These are phyloP conservation scores for Sordaria brevicollis DNA, from an alignment of 495 filamentous ascomycete genomes.

Conservation along the genomic window DNA sequence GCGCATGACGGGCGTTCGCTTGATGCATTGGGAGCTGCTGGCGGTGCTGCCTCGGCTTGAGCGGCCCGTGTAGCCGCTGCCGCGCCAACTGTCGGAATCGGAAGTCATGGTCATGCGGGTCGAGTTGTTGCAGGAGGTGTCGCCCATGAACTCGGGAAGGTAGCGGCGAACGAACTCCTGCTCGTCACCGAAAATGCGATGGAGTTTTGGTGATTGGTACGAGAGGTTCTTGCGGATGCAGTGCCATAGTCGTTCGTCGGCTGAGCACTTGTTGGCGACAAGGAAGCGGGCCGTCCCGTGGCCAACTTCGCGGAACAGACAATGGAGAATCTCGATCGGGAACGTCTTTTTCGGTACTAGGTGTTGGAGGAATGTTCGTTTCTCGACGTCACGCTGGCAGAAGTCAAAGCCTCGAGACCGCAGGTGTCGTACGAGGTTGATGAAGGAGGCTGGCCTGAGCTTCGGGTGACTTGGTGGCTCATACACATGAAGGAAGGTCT, in stretches of 20 bases:
- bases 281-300: slow-evolving; percentile 23
- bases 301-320: slow-evolving; percentile 21
- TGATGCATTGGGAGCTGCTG: slow-evolving; percentile 12
- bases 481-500: slow-evolving; percentile 24
- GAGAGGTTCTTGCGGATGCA: slow-evolving; percentile 21
- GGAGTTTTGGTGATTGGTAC: slow-evolving; percentile 17
- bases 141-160: slow-evolving; percentile 18
- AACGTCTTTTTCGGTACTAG: slow-evolving; percentile 19
- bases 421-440: slow-evolving; percentile 20
- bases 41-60: slow-evolving; percentile 10
- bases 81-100: slow-evolving; percentile 11
- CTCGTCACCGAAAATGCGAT: slow-evolving; percentile 25
- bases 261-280: slow-evolving; percentile 18
- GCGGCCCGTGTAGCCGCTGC: slow-evolving; percentile 11
- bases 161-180: slow-evolving; percentile 23
- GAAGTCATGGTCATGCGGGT: slow-evolving; percentile 16
- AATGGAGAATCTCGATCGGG: slow-evolving; percentile 19
- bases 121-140: slow-evolving; percentile 15
- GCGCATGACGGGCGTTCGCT: slow-evolving; percentile 21
- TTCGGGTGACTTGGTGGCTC: slow-evolving; percentile 17
- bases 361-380: slow-evolving; percentile 20
- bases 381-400: slow-evolving; percentile 21
- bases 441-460: slow-evolving; percentile 19
- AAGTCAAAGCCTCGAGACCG: slow-evolving; percentile 23
- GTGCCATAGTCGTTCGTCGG: slow-evolving; percentile 20